These are phyloP conservation scores for Fusarium sp. DNA, from an alignment of 2,329 filamentous ascomycete genomes.

Conservation along the genomic window DNA sequence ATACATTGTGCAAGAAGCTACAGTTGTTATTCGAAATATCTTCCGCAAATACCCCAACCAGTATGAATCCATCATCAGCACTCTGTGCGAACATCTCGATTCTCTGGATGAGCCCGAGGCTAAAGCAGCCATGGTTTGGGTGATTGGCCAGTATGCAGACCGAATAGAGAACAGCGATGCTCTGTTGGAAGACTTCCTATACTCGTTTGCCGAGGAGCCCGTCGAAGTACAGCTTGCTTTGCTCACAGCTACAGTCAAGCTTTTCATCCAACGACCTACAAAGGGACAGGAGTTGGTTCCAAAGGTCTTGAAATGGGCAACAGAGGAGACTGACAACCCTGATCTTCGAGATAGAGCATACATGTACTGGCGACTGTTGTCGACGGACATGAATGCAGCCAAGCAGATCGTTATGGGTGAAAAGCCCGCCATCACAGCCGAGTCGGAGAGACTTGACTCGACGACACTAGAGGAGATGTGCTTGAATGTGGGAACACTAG, in stretches of 20 bases:
- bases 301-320: constrained; percentile 97
- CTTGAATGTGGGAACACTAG: constrained; percentile 92
- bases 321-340: constrained; percentile 98
- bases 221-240: constrained; percentile 95
- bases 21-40: constrained; percentile 98
- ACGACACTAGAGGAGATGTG: constrained; percentile 96
- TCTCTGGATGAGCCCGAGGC: constrained; percentile 97
- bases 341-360: constrained; percentile 95
- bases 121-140: constrained; percentile 99
- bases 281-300: constrained; percentile 94
- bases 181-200: constrained; percentile 92
- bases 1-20: constrained; percentile 98
- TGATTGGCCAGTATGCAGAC: constrained; percentile 97
- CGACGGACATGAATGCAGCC: constrained; percentile 87
- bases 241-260: constrained; percentile 94
- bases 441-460: constrained; percentile 93
- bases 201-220: constrained; percentile 92
- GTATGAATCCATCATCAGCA: constrained; percentile 97
- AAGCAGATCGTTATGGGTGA: constrained; percentile 95
- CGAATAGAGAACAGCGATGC: constrained; percentile 97
- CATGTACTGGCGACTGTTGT: constrained; percentile 99
- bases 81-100: constrained; percentile 94
- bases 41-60: constrained; percentile 99
- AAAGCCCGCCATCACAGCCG: constrained; percentile 95
- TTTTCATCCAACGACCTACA: constrained; percentile 96